These are phyloP conservation scores for Nakaseomyces kungkrabaensis DNA, from an alignment of 1,139 yeast species.

Conservation along the genomic window DNA sequence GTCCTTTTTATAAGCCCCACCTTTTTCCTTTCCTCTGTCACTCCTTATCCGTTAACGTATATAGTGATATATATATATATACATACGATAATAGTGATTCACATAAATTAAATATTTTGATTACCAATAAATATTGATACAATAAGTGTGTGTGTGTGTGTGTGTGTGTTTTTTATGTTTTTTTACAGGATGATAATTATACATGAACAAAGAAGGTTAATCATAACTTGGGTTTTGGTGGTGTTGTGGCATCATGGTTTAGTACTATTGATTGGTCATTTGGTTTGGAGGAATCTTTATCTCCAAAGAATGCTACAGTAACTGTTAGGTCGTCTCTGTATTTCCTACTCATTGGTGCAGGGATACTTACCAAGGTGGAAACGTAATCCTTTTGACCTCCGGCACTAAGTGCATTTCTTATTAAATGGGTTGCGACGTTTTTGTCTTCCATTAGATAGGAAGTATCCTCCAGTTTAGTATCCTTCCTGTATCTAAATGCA, in stretches of 20 bases:
- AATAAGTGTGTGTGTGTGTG: no score
- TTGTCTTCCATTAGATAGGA: slow-evolving; percentile 61
- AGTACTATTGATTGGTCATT: slow-evolving; percentile 44
- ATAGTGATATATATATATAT: not conserved
- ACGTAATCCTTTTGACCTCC: slow-evolving; percentile 78
- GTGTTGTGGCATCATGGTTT: slow-evolving; percentile 45
- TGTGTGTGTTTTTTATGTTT: no score
- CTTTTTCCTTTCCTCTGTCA: not conserved
- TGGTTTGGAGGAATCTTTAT: slow-evolving; percentile 36
- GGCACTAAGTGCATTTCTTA: slow-evolving; percentile 89
- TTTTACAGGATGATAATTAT: no score
- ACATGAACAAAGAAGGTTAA: not conserved
- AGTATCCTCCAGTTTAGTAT: slow-evolving; percentile 23
- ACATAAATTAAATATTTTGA: no score
- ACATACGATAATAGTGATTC: not conserved
- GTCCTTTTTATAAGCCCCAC: not conserved
- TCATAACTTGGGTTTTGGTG: slow-evolving; percentile 43
- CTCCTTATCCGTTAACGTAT: not conserved
- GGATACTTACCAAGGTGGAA: slow-evolving; percentile 79
- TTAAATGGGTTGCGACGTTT: slow-evolving; percentile 85
- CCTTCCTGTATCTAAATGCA: slow-evolving; percentile 39
- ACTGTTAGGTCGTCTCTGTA: slow-evolving; percentile 95
- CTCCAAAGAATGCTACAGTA: slow-evolving; percentile 86
- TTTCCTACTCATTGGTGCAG: slow-evolving; percentile 85
- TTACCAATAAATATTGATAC: no score